Evolutionary conservation across 371 early-diverging fungal genomes (phyloP), one percentile per base, ranked within the genome.

Genomic region (Syncephalastrum monosporum): DNA sequence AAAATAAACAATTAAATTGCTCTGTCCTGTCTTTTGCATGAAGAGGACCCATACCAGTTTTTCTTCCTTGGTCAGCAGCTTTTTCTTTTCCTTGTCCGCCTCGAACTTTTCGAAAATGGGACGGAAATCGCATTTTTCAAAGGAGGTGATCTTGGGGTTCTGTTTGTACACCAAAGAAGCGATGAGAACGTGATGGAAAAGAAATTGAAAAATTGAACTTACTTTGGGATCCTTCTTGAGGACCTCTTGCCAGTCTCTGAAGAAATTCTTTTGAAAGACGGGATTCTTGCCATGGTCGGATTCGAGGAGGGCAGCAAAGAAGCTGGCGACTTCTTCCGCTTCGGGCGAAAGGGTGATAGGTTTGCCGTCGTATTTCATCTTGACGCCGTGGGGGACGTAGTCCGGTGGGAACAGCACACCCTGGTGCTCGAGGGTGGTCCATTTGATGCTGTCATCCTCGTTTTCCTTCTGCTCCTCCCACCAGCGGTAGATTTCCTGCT

Each of bases 291-390:
- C 95, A 54, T 92, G 87, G 44, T 95, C 94, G 0, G 95, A 91
- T 16, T 86, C 92, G 21, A 98, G 52, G 21, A 95, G 47, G 16
- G 85, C 90, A 16, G 95, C 99, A 81, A 87, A 98, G 71, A 97
- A 98, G 19, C 86, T 87, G 7, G 97, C 98, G 0, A 97, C 91
- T 62, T 98, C 99, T 67, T 98, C 99, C 0, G 93, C 89, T 51
- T 84, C 88, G 2, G 97, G 92, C 0, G 70, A 71, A 13, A 98
- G 75, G 1, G 65, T 72, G n/a, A 98, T 67, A 3, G 71, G 72
- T 41, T 85, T 72, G 3, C 95, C 96, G 63, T 93, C 78, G 63
- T 98, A 98, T 50, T 77, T 72, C 85, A 98, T 88, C 65, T 90
- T 88, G 33, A 96, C 72, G 16, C 92, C 91, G 64, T 96, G 96